These are phyloP conservation scores for Lichenothelia convexa DNA, from an alignment of 495 filamentous ascomycete genomes.

Conservation along the genomic window DNA sequence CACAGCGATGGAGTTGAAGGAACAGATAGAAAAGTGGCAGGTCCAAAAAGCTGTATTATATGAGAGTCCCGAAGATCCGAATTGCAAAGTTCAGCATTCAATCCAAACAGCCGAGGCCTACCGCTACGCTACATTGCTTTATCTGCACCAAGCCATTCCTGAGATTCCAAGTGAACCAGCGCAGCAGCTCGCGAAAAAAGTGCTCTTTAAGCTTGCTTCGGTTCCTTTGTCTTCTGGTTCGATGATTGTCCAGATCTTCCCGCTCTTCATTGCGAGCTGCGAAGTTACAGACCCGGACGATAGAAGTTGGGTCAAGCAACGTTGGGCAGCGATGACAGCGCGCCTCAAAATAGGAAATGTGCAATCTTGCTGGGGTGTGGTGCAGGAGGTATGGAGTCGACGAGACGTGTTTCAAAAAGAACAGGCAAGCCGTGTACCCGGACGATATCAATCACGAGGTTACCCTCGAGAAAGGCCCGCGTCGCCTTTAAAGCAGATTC, in stretches of 20 bases:
- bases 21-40: constrained; percentile 43
- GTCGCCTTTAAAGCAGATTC: too few relatives aligned
- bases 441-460: constrained; percentile 1
- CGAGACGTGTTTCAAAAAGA: constrained; percentile 30
- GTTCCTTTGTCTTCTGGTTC: constrained; percentile 45
- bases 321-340: constrained; percentile 44
- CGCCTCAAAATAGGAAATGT: constrained; percentile 57
- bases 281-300: constrained; percentile 44
- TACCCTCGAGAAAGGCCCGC: too few relatives aligned
- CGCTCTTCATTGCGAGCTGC: constrained; percentile 52
- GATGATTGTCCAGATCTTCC: constrained; percentile 62
- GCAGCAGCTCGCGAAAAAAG: constrained; percentile 45
- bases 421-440: background rate
- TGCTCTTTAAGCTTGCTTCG: constrained; percentile 40
- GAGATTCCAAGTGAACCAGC: constrained; percentile 45
- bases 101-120: constrained; percentile 61
- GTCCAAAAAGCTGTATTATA: constrained; percentile 29
- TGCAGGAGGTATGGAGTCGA: constrained; percentile 35
- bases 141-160: constrained; percentile 62
- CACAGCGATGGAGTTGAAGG: constrained; percentile 46
- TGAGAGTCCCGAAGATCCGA: constrained; percentile 48
- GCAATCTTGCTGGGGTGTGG: constrained; percentile 40
- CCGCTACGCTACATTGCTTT: constrained; percentile 54
- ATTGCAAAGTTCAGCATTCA: constrained; percentile 44
- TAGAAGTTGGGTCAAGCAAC: constrained; percentile 46